phyloP scores from a whole-genome alignment of 306 rosid genomes.

The Corylus americana region DNA sequence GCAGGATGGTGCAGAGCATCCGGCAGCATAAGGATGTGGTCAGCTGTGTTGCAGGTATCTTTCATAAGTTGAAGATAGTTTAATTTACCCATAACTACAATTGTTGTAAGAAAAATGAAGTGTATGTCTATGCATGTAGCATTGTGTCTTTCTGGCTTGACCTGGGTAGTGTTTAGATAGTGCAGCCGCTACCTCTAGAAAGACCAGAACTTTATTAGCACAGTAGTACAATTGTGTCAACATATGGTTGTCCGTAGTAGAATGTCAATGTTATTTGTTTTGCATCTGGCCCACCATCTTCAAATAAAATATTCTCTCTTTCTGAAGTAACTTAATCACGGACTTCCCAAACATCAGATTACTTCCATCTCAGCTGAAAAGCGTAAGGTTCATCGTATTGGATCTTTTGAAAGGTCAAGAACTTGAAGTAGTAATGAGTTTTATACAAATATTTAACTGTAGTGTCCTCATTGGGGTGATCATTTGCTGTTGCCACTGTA shows the following conservation, averaged over 20 bases:
- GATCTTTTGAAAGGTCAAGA: neutral
- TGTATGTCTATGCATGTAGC: neutral
- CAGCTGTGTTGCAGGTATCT: constrained; percentile 94
- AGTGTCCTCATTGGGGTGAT: neutral
- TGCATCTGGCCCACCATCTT: neutral
- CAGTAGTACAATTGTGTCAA: neutral
- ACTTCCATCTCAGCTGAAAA: neutral
- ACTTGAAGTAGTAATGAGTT: neutral
- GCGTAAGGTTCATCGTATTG: neutral
- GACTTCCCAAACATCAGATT: neutral
- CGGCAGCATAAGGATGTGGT: constrained; percentile 98
- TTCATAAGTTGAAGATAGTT: constrained; percentile 18
- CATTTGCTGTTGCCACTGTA: neutral
- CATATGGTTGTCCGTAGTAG: neutral
- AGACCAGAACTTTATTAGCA: neutral
- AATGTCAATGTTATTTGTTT: neutral
- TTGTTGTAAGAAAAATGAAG: neutral
- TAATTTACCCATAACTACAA: neutral
- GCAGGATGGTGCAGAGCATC: constrained; percentile 92
- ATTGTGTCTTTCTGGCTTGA: neutral
- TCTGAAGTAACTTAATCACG: neutral
- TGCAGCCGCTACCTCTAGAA: neutral
- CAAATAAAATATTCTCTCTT: neutral
- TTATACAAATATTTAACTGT: neutral
- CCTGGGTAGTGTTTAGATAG: neutral